phyloP scores from a whole-genome alignment of 2,329 filamentous ascomycete genomes.

The Dryadomyces sulphureus region DNA sequence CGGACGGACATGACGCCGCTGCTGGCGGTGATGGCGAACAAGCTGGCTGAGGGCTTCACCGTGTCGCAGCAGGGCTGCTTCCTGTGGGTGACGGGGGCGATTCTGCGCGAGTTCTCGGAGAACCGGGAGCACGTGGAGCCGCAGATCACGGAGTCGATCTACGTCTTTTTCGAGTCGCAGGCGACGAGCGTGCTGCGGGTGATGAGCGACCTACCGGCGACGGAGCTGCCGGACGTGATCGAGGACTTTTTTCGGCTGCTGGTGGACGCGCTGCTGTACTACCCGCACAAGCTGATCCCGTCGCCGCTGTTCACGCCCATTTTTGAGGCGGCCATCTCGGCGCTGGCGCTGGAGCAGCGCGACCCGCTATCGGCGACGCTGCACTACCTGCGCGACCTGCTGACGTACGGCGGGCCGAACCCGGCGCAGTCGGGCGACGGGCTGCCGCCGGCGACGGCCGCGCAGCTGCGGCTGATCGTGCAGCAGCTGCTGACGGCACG shows the following conservation, averaged over 20 bases:
- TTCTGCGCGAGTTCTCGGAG: conserved; percentile 88
- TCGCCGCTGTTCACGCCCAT: conserved; percentile 70
- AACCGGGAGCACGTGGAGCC: conserved; percentile 73
- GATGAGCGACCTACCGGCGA: conserved; percentile 64
- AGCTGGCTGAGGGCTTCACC: conserved; percentile 72
- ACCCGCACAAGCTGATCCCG: conserved; percentile 68
- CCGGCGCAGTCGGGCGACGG: conserved; percentile 44
- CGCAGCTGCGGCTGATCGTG: conserved; percentile 58
- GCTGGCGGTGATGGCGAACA: conserved; percentile 72
- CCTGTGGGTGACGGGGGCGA: conserved; percentile 93
- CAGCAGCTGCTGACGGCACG: conserved; percentile 55
- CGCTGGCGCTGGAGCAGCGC: conserved; percentile 76
- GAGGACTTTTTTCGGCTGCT: conserved; percentile 94
- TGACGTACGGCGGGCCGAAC: conserved; percentile 74
- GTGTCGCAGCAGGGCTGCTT: conserved; percentile 87
- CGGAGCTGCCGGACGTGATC: conserved; percentile 69
- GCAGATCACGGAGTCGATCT: conserved; percentile 74
- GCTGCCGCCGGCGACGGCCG: conserved; percentile 42
- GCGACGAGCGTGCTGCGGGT: conserved; percentile 79
- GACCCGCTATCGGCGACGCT: conserved; percentile 84
- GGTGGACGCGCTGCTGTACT: conserved; percentile 84
- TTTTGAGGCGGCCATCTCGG: conserved; percentile 74
- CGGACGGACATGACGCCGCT: conserved; percentile 77
- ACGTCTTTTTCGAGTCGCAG: conserved; percentile 88
- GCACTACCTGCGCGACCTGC: conserved; percentile 82